These are phyloP conservation scores for Ogataea parapolymorpha DNA, from an alignment of 805 yeast species.

Conservation along the genomic window DNA sequence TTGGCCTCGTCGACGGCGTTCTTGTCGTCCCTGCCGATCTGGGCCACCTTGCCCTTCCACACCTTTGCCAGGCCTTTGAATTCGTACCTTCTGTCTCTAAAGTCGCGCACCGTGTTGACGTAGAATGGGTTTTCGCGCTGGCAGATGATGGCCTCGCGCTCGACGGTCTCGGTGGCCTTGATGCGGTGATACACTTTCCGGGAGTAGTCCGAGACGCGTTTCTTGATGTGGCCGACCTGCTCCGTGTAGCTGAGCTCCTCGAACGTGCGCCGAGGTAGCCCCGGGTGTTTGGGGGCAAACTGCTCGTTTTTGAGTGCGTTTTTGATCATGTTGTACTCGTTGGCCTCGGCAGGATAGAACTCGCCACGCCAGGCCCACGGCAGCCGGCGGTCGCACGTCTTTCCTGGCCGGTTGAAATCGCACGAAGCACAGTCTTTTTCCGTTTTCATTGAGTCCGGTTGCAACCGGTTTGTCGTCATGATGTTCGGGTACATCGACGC, in stretches of 20 bases:
- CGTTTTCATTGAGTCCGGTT: constrained; percentile 95
- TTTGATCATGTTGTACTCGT: constrained; percentile 87
- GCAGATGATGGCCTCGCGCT: constrained; percentile 90
- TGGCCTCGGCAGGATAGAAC: constrained; percentile 83
- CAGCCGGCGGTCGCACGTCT: constrained; percentile 83
- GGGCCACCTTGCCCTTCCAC: constrained; percentile 80
- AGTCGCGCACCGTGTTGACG: constrained; percentile 88
- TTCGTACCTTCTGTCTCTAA: constrained; percentile 94
- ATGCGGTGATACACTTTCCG: constrained; percentile 79
- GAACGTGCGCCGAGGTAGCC: constrained; percentile 59
- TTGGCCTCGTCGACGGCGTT: constrained; percentile 81
- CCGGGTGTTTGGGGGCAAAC: constrained; percentile 60
- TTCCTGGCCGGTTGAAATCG: constrained; percentile 94
- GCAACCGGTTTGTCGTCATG: constrained; percentile 95
- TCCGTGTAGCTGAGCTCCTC: constrained; percentile 75
- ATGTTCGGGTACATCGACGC: constrained; percentile 99
- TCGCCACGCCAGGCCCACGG: constrained; percentile 99
- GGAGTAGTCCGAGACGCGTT: constrained; percentile 79
- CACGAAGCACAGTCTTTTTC: constrained; percentile 97
- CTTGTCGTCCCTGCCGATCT: constrained; percentile 50
- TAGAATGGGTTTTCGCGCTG: constrained; percentile 98
- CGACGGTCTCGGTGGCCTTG: constrained; percentile 78
- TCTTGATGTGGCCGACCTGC: constrained; percentile 71
- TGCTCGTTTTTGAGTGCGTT: constrained; percentile 76
- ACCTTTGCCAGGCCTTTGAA: constrained; percentile 90